Evolutionary conservation across 495 filamentous ascomycete genomes (phyloP), one percentile per base, ranked within the genome.

Genomic region (Cercophora newfieldiana): DNA sequence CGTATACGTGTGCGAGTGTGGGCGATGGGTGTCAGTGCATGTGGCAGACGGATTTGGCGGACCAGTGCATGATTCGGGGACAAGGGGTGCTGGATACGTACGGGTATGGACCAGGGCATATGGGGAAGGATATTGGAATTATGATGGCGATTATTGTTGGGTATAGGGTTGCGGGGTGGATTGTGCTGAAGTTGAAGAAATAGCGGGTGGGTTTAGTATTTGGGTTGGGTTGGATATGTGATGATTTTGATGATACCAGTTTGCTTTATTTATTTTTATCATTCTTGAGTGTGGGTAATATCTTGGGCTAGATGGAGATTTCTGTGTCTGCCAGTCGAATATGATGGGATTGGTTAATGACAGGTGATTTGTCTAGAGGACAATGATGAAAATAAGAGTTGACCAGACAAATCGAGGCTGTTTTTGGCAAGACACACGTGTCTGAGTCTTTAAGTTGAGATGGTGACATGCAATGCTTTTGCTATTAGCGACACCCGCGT

Each of bases 71-170:
- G 73, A 90, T 95, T 68, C 78, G 84, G 14, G 91, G 91, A 0
- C 83, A 80, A 31, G 89, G 78, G 3, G 89, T 95, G 22, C 74
- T 94, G 50, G 79, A 86, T 64, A 73, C 76, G 22, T 93, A 92
- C 74, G 89, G 87, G 2, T 93, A 91, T 74, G 75, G 78, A 12
- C 85, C 81, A 18, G 88, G 87, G 0, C 73, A 81, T 26, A 86
- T 82, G 29, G 89, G 88, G 0, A 86, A 86, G 66, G 91, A 90
- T 84, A 85, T 91, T 25, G 91, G 91, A 0, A 92, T 93, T 70
- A 76, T 93, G 71, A 66, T 94, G 21, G 87, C 78, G 5, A 94
- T 95, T 62, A 87, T 92, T 73, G 72, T 85, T 0, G 91, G 86
- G 0, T 92, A 92, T 77, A 78, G 91, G 54, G 44, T 93, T 10